These are phyloP conservation scores for Datisca glomerata DNA, from an alignment of 306 rosid genomes.

Conservation along the genomic window DNA sequence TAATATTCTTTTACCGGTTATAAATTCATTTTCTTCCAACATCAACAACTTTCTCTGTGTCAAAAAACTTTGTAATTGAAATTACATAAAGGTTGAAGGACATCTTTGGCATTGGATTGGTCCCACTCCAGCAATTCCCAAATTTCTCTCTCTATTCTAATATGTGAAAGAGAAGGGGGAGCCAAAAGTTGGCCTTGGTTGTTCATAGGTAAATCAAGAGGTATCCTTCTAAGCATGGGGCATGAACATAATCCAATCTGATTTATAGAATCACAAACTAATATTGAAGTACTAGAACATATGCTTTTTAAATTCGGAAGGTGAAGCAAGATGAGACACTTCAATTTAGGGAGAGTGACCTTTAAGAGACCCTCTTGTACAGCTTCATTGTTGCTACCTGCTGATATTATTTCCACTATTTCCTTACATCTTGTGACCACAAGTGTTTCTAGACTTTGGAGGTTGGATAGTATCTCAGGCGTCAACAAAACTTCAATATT, in stretches of 20 bases:
- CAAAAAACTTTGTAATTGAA: too few relatives aligned
- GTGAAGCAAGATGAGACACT: rapidly evolving
- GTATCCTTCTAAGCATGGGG: conserved; percentile 3
- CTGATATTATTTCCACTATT: conserved; percentile 1
- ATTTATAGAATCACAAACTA: background rate
- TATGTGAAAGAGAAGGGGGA: conserved; percentile 1
- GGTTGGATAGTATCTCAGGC: background rate
- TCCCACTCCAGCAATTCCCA: conserved; percentile 9
- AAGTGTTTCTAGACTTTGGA: background rate
- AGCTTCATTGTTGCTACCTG: background rate
- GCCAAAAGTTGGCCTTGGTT: background rate
- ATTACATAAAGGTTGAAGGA: background rate
- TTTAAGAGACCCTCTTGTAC: background rate
- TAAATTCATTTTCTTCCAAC: too few relatives aligned
- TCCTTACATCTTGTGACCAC: rapidly evolving
- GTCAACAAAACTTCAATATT: background rate
- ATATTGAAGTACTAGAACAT: background rate
- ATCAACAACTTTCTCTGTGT: too few relatives aligned
- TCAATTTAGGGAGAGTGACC: background rate
- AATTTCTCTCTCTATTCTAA: background rate
- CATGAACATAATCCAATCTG: background rate
- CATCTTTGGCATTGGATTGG: background rate
- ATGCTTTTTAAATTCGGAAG: conserved; percentile 2
- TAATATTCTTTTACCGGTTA: too few relatives aligned
- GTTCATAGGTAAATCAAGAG: background rate